Evolutionary conservation across 2,329 filamentous ascomycete genomes (phyloP).

Genomic region (Didymella lethalis): DNA sequence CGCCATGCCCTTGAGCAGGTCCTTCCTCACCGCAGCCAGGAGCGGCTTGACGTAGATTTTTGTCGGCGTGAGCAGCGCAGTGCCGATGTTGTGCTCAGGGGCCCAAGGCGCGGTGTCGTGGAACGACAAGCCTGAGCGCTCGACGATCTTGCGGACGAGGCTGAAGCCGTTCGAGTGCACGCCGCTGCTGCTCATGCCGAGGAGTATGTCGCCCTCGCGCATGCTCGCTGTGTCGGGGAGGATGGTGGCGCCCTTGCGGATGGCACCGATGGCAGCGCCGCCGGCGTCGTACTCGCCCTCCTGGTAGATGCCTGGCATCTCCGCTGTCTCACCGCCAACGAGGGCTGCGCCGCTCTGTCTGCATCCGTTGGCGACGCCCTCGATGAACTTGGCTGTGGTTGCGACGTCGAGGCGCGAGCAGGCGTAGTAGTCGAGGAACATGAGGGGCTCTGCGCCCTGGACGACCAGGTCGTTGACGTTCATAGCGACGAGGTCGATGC

Average conservation of each 20-base stretch:
- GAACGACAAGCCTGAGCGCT: slow-evolving; percentile 75
- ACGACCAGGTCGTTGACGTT: slow-evolving; percentile 98
- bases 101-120: slow-evolving; percentile 80
- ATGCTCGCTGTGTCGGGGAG: slow-evolving; percentile 81
- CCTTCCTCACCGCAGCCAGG: slow-evolving; percentile 68
- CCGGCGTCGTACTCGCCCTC: slow-evolving; percentile 92
- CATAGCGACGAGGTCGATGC: slow-evolving; percentile 97
- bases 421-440: slow-evolving; percentile 98
- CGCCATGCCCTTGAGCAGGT: slow-evolving; percentile 86
- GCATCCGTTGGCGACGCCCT: slow-evolving; percentile 89
- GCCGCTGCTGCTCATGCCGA: slow-evolving; percentile 85
- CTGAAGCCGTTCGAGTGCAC: slow-evolving; percentile 98
- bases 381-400: slow-evolving; percentile 83
- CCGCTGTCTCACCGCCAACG: slow-evolving; percentile 96
- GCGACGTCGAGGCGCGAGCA: slow-evolving; percentile 85
- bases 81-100: slow-evolving; percentile 68
- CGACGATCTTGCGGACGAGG: slow-evolving; percentile 88
- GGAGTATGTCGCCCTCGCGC: slow-evolving; percentile 80
- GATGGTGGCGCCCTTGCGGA: slow-evolving; percentile 69
- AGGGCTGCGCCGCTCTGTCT: slow-evolving; percentile 84
- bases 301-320: slow-evolving; percentile 96
- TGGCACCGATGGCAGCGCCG: slow-evolving; percentile 86
- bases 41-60: slow-evolving; percentile 90
- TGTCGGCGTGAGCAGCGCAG: slow-evolving; percentile 84
- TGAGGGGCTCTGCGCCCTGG: slow-evolving; percentile 91